Percentiles rank a stretch among this genome's conserved stretches.
Evolutionary conservation across 768 basidiomycete species (phyloP).

Genomic region (Podaxis carcinomalis): DNA sequence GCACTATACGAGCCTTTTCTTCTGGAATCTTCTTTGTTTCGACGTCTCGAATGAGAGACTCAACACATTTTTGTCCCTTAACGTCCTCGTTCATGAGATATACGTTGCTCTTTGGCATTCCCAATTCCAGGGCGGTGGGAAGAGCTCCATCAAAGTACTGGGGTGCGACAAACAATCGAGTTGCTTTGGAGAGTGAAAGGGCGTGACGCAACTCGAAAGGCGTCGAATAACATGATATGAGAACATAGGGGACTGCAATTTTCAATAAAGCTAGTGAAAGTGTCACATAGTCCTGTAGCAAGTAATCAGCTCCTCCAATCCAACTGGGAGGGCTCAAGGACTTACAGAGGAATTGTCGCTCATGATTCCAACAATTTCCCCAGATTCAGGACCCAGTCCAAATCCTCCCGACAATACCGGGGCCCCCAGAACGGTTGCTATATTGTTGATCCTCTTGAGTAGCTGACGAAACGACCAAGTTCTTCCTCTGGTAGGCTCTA

Average conservation of each 20-base stretch:
- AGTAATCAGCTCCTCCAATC: background rate
- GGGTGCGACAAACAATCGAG: slow-evolving; percentile 29
- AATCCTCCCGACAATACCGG: slow-evolving; percentile 48
- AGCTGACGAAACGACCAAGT: slow-evolving; percentile 44
- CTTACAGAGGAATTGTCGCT: slow-evolving; percentile 64
- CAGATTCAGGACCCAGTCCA: slow-evolving; percentile 39
- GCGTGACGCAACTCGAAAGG: slow-evolving; percentile 32
- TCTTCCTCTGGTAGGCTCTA: slow-evolving; percentile 50
- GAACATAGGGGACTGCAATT: slow-evolving; percentile 25
- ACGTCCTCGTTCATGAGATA: slow-evolving; percentile 41
- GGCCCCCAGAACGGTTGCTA: slow-evolving; percentile 51
- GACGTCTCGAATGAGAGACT: slow-evolving; percentile 37
- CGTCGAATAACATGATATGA: slow-evolving; percentile 31
- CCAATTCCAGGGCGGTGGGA: slow-evolving; percentile 28
- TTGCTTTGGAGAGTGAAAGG: slow-evolving; percentile 25
- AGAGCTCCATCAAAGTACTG: slow-evolving; percentile 22
- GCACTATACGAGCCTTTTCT: slow-evolving; percentile 39
- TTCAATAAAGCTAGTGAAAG: slow-evolving; percentile 25
- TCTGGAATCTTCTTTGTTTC: slow-evolving; percentile 31
- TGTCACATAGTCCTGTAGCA: slow-evolving; percentile 28
- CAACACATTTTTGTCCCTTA: slow-evolving; percentile 28
- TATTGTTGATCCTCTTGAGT: slow-evolving; percentile 42
- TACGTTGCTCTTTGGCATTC: slow-evolving; percentile 38
- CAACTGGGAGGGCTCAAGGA: no score
- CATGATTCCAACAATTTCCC: slow-evolving; percentile 64